phyloP scores from a whole-genome alignment of 306 rosid species.

The Canavalia gladiata region DNA sequence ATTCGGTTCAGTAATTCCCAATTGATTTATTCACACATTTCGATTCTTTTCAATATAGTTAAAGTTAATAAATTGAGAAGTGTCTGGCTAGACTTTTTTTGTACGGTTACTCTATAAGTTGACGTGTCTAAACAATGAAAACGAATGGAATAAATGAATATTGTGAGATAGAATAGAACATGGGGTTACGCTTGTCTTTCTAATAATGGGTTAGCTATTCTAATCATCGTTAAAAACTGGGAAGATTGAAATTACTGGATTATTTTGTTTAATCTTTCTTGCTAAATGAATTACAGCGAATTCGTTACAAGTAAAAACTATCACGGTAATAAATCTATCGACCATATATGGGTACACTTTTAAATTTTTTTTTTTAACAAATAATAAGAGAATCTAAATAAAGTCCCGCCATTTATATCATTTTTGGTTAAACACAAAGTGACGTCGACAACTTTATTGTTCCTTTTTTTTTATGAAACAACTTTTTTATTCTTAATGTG shows the following conservation, averaged over 20 bases:
- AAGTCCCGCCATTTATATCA: background rate
- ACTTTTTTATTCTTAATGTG: slow-evolving; percentile 15
- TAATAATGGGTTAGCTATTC: background rate
- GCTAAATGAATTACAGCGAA: background rate
- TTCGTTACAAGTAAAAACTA: background rate
- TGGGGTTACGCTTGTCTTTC: slow-evolving; percentile 1
- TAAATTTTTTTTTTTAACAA: background rate
- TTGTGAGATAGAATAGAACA: background rate
- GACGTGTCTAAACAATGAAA: background rate
- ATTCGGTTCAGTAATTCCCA: no score
- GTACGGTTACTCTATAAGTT: background rate
- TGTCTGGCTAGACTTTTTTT: background rate
- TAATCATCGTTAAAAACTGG: slow-evolving; percentile 7
- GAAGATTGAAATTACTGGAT: background rate
- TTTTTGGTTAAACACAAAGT: background rate
- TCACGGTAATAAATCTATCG: background rate
- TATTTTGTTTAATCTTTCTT: background rate
- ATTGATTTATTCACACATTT: background rate
- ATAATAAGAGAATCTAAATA: slow-evolving; percentile 1
- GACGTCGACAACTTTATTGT: background rate
- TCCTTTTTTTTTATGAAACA: no score
- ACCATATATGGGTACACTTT: background rate
- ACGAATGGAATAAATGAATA: background rate
- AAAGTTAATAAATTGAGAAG: background rate
- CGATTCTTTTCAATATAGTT: background rate